Base-by-base conservation (phyloP, 1,284 basidiomycete genomes). In the Tremellales sp. region DNA sequence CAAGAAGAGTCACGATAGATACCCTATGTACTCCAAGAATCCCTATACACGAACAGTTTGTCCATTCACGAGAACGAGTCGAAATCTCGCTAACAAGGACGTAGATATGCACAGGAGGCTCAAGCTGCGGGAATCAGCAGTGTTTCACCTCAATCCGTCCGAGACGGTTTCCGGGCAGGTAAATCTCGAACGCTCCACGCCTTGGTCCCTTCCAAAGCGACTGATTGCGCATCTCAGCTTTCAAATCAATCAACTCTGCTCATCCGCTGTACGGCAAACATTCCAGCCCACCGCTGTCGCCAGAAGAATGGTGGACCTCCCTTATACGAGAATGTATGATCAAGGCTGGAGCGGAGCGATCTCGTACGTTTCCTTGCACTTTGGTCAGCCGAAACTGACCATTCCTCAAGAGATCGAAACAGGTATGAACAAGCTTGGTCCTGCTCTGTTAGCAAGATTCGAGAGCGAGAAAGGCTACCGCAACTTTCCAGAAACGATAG, bases 11-110 rank as follows among this genome's bases (percentile, higher is more conserved):
- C 25, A 3, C 13, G n/a, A n/a, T n/a, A 73, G 72, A 73, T 47
- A 73, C 71, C 3, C 60, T 73, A 14, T 66, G 68, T 50, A 74
- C 72, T 1, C 72, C 72, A 2, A 57, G 66, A 1, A 32, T 66
- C 14, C 68, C 71, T 0, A 63, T 74, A 3, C 68, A 72, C 40
- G 58, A 66, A 21, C 72, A 74, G 68, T 70, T 19, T 44, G 58
- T 33, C 12, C 9, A 41, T 25, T 16, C 13, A 13, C 32, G 5
- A n/a, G 9, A 10, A 14, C 5, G 10, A 28, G 19, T 29, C 42
- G 43, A 27, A 38, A 13, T 36, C 1, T 2, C 0, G 16, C 7
- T 49, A 31, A 33, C 43, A 22, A 34, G n/a, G 24, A n/a, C 3
- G 12, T 29, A 65, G 65, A 43, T 71, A 74, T 37, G 61, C 71